Percentiles rank a stretch among this genome's conserved stretches.
phyloP scores from a whole-genome alignment of 768 basidiomycete genomes.

The Lyophyllum semitale region DNA sequence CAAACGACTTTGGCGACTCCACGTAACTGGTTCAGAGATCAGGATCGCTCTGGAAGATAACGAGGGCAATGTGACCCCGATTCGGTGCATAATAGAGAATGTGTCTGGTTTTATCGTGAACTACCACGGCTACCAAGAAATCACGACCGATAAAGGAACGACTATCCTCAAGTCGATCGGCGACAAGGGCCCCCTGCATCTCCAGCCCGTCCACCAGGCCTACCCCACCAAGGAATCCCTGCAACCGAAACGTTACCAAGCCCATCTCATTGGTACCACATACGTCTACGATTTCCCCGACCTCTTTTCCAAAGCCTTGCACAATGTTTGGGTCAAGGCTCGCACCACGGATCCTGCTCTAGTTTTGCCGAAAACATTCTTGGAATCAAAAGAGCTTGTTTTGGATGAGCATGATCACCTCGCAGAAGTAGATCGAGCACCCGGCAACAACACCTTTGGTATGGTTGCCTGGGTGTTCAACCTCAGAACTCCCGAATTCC shows the following conservation, averaged over 20 bases:
- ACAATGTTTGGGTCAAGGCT: slow-evolving; percentile 86
- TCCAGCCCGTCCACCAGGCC: slow-evolving; percentile 90
- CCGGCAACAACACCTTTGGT: slow-evolving; percentile 92
- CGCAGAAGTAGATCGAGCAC: slow-evolving; percentile 86
- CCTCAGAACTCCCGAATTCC: slow-evolving; percentile 89
- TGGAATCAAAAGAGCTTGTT: slow-evolving; percentile 89
- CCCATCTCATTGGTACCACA: slow-evolving; percentile 96
- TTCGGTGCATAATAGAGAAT: slow-evolving; percentile 98
- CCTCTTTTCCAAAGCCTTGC: slow-evolving; percentile 95
- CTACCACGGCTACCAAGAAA: slow-evolving; percentile 97
- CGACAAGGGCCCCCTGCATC: slow-evolving; percentile 93
- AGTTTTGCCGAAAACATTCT: slow-evolving; percentile 71
- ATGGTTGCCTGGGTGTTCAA: slow-evolving; percentile 99
- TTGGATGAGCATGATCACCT: slow-evolving; percentile 92
- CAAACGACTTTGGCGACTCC: slow-evolving; percentile 96
- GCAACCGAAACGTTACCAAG: slow-evolving; percentile 98
- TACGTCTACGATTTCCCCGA: slow-evolving; percentile 99
- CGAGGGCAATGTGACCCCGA: slow-evolving; percentile 93
- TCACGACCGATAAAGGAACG: slow-evolving; percentile 92
- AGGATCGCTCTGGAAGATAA: slow-evolving; percentile 92
- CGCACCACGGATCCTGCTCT: slow-evolving; percentile 65
- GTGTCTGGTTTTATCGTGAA: slow-evolving; percentile 99
- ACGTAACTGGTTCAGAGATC: slow-evolving; percentile 97
- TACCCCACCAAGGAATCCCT: slow-evolving; percentile 98
- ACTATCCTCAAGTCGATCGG: slow-evolving; percentile 98